Base-by-base conservation (phyloP, 2,329 filamentous ascomycete genomes). In the Claviceps citrina region DNA sequence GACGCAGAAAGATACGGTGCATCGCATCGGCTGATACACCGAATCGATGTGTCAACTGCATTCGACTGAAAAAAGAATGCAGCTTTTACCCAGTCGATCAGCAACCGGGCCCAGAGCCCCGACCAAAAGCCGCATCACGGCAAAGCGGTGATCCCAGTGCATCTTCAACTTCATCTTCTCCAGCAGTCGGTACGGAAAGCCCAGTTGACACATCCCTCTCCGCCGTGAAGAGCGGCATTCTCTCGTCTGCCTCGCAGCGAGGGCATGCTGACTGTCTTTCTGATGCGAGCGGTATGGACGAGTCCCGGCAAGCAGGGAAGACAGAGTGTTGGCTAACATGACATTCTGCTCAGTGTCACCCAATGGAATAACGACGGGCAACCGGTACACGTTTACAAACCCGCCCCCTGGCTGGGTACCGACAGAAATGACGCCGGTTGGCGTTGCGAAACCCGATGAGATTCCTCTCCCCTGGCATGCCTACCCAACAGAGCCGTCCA, bases 21-120 rank as follows among this genome's bases (percentile, higher is more conserved):
- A 76, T 94, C 38, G 71, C 84, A 32, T 76, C 83, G 7, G 70
- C 75, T 36, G 76, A 78, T 47, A 84, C 93, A 8, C 75, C 84
- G 53, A 78, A 78, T 34, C 78, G 86, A 47, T 96, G 89, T 62
- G 76, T 81, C 47, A 94, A 93, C 64, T 96, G 89, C 62, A 93
- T 94, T 52, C 78, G 86, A 35, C 65, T 96, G 54, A 93, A 93
- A 60, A 95, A 93, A 54, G 85, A 94, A 48, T 96, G 89, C 61
- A 84, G 81, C 55, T 96, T 93, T 61, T 83, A 79, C 51, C 84
- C 87, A 0, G 87, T 95, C 18, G 86, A 94, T 47, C 83, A 86
- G 55, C 71, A 76, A 48, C 74, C 72, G 20, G 67, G 70, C 8
- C 54, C 63, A 33, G 63, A 71, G 19, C 50, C 59, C 16, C 60